phyloP scores from a whole-genome alignment of 2,329 filamentous ascomycete species.

The Scleromitrula shiraiana region DNA sequence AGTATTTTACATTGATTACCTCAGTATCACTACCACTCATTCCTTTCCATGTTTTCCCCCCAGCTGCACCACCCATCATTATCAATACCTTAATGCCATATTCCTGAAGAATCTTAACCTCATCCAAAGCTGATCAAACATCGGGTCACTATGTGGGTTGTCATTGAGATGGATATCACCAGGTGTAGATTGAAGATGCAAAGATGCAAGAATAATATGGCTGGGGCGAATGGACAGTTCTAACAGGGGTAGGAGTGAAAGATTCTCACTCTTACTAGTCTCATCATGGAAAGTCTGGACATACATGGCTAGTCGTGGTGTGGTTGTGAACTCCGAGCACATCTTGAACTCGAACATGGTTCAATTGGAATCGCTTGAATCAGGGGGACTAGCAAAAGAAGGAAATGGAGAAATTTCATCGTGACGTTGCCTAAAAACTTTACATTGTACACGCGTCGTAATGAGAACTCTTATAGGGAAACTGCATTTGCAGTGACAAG shows the following conservation, averaged over 20 bases:
- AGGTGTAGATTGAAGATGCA: constrained; percentile 3
- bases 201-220: constrained; percentile 7
- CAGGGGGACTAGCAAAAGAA: constrained; percentile 1
- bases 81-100: constrained; percentile 12
- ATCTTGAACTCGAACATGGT: not conserved
- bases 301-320: constrained; percentile 7
- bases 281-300: constrained; percentile 7
- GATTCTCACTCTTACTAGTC: not conserved
- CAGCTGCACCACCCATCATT: constrained; percentile 13
- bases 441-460: not conserved
- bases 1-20: not conserved
- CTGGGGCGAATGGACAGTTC: constrained; percentile 1
- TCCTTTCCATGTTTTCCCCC: constrained; percentile 32
- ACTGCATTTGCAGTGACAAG: no score
- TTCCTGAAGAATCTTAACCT: constrained; percentile 7
- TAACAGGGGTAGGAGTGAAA: constrained; percentile 10
- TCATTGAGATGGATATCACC: constrained; percentile 12
- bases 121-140: constrained; percentile 13
- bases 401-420: constrained; percentile 3
- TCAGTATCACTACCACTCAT: constrained; percentile 24
- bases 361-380: constrained; percentile 6
- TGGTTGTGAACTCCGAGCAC: not conserved
- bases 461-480: not conserved
- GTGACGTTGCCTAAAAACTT: not conserved
- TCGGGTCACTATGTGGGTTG: constrained; percentile 4